Conservation (phyloP, 148 eudicot genomes). For the Salicornia ramosissima region DNA sequence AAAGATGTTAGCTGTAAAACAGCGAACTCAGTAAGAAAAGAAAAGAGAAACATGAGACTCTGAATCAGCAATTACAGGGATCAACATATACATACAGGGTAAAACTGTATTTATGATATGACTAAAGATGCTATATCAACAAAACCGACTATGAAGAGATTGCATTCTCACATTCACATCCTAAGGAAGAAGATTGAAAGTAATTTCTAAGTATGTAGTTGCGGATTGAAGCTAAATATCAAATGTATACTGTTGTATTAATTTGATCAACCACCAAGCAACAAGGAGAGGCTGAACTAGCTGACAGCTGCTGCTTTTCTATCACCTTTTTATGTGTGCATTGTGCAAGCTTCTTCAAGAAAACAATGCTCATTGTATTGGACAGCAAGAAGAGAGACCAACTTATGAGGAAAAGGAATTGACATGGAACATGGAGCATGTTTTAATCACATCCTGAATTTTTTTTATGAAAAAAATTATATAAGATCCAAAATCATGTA, state of each 20-base stretch:
- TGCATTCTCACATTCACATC: not conserved
- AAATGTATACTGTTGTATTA: not conserved
- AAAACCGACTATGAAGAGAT: not conserved
- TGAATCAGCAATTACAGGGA: not conserved
- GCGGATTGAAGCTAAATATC: not conserved
- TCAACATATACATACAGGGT: not conserved
- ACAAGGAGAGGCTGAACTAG: not conserved
- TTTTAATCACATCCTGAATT: slow-evolving; percentile 27
- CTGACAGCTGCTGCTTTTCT: not conserved
- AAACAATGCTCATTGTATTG: not conserved
- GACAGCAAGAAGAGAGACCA: not conserved
- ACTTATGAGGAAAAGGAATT: not conserved
- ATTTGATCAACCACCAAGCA: not conserved
- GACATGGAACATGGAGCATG: not conserved
- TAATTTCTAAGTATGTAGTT: not conserved
- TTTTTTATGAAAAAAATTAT: slow-evolving; percentile 16
- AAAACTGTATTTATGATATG: not conserved
- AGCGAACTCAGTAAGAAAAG: not conserved
- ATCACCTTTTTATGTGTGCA: not conserved
- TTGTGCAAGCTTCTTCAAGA: slow-evolving; percentile 9
- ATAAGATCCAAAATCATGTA: not conserved
- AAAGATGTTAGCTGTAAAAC: not conserved
- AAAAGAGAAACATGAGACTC: not conserved
- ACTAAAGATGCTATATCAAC: not conserved
- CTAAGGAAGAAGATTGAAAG: not conserved